Percentiles rank a stretch among this genome's conserved stretches.
These are phyloP conservation scores for Phytophthora rubi DNA, from an alignment of 352 stramenopile species.

Conservation along the genomic window DNA sequence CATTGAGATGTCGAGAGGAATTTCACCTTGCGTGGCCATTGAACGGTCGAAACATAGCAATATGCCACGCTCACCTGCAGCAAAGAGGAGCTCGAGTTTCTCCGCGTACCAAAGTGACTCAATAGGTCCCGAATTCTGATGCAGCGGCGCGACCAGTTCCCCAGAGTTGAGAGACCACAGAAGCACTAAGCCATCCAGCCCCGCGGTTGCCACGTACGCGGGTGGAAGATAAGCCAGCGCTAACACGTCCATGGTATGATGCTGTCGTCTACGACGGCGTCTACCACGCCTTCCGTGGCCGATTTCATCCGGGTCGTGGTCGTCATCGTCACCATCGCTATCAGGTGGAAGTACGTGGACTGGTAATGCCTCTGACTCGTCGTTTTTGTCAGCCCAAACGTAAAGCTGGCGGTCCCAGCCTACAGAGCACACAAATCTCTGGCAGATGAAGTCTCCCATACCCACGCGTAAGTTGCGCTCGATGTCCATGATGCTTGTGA, in stretches of 20 bases:
- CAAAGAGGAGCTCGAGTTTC: slow-evolving; percentile 78
- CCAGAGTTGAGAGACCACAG: slow-evolving; percentile 85
- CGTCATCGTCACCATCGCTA: slow-evolving; percentile 29
- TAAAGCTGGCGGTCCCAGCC: slow-evolving; percentile 87
- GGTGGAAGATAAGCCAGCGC: slow-evolving; percentile 72
- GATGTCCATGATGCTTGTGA: slow-evolving; percentile 85
- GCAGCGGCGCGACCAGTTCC: slow-evolving; percentile 64
- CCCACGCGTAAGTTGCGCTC: slow-evolving; percentile 79
- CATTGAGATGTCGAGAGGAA: slow-evolving; percentile 41
- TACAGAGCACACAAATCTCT: slow-evolving; percentile 81
- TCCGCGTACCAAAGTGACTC: slow-evolving; percentile 73
- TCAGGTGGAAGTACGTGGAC: slow-evolving; percentile 59
- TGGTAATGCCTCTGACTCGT: slow-evolving; percentile 70
- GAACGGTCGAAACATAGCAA: slow-evolving; percentile 74
- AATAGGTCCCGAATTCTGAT: slow-evolving; percentile 69
- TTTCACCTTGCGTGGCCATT: slow-evolving; percentile 60
- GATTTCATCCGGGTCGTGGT: slow-evolving; percentile 26
- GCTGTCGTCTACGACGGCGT: slow-evolving; percentile 33
- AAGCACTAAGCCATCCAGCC: slow-evolving; percentile 75
- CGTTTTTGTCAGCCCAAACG: slow-evolving; percentile 86
- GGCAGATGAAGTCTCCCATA: slow-evolving; percentile 85
- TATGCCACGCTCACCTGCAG: slow-evolving; percentile 64
- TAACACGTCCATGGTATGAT: slow-evolving; percentile 76
- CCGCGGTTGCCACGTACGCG: slow-evolving; percentile 71
- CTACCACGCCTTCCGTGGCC: slow-evolving; percentile 28